Conservation (phyloP, 2,329 filamentous ascomycete genomes). For the Epichloe scottii region DNA sequence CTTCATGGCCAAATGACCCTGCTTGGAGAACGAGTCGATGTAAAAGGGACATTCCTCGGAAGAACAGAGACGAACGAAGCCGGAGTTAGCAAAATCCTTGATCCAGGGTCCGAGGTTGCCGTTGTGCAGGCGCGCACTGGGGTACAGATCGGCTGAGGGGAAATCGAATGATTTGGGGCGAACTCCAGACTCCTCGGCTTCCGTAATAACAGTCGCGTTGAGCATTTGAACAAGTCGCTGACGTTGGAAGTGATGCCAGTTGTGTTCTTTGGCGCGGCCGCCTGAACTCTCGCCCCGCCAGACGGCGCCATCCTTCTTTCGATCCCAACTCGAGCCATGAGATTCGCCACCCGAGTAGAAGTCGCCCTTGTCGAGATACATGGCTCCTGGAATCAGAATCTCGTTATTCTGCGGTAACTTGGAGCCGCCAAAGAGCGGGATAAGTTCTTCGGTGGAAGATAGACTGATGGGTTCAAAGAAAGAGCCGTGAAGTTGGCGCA, state of each 20-base stretch:
- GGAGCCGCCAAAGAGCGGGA: slow-evolving; percentile 50
- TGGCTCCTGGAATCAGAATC: slow-evolving; percentile 50
- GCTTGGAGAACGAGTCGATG: slow-evolving; percentile 21
- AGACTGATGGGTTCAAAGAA: slow-evolving; percentile 42
- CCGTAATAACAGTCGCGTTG: slow-evolving; percentile 45
- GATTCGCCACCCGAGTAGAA: slow-evolving; percentile 44
- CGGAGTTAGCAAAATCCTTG: slow-evolving; percentile 25
- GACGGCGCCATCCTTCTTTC: slow-evolving; percentile 41
- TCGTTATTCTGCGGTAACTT: slow-evolving; percentile 52
- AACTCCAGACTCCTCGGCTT: slow-evolving; percentile 28
- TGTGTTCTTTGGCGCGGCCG: slow-evolving; percentile 37
- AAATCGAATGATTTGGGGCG: slow-evolving; percentile 37
- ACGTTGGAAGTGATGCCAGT: slow-evolving; percentile 59
- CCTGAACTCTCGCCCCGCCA: slow-evolving; percentile 57
- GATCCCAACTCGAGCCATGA: slow-evolving; percentile 44
- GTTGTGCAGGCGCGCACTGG: slow-evolving; percentile 23
- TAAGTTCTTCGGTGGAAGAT: slow-evolving; percentile 37
- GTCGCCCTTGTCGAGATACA: slow-evolving; percentile 47
- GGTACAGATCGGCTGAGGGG: slow-evolving; percentile 29
- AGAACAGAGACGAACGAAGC: slow-evolving; percentile 31
- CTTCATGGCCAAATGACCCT: slow-evolving; percentile 27
- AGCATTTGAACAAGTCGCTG: slow-evolving; percentile 59
- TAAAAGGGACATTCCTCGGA: slow-evolving; percentile 27
- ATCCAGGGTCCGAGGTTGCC: slow-evolving; percentile 29
- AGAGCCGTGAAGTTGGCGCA: slow-evolving; percentile 40